Percentiles rank a stretch among this genome's conserved stretches.
These are phyloP conservation scores for Chrysoporthe puriensis DNA, from an alignment of 2,329 filamentous ascomycete species.

Conservation along the genomic window DNA sequence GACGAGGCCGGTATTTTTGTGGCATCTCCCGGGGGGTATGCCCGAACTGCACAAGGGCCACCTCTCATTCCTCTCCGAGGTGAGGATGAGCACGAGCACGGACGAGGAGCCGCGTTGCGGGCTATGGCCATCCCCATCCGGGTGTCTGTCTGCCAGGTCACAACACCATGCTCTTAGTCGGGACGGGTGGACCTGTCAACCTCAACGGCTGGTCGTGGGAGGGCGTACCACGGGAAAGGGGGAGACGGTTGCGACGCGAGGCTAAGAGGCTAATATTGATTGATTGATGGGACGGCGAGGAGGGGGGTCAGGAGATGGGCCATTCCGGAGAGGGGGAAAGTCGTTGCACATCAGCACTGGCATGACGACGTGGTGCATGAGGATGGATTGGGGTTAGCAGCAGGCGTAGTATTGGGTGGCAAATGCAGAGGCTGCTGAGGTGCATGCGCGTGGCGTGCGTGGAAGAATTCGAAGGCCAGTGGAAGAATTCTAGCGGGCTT, in stretches of 20 bases:
- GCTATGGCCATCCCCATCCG: neutral
- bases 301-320: neutral
- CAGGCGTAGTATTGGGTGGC: conserved; percentile 3
- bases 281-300: neutral
- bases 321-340: neutral
- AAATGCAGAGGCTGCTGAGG: neutral
- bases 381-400: neutral
- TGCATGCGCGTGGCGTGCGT: conserved; percentile 6
- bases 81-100: neutral
- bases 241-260: neutral
- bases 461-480: conserved; percentile 4
- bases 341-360: neutral
- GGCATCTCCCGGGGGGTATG: neutral
- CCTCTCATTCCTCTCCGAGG: neutral
- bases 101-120: neutral
- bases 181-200: neutral
- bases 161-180: neutral
- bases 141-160: neutral
- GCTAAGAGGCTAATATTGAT: neutral
- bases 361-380: conserved; percentile 4
- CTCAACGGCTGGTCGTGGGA: conserved; percentile 1
- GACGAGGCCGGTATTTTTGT: neutral
- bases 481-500: conserved; percentile 23
- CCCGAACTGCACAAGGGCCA: neutral
- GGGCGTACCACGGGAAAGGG: neutral